Evolutionary conservation across 106 monocot genomes (phyloP).

Genomic region (Allium sativum): DNA sequence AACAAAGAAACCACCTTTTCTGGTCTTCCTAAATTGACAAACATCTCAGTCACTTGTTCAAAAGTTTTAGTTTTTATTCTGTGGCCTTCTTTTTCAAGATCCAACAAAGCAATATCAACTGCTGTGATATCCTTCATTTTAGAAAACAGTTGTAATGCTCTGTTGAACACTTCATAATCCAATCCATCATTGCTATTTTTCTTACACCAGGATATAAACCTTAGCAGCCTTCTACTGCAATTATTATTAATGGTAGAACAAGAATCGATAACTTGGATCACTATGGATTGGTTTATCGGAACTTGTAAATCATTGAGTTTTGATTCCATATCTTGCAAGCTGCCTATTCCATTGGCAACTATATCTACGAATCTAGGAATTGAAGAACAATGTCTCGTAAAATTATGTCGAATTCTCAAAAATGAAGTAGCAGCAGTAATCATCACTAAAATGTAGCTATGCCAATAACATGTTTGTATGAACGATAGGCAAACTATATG

Average conservation of each 20-base stretch:
- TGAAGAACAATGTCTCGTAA: background rate
- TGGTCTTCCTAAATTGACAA: conserved; percentile 34
- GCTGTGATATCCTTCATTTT: conserved; percentile 42
- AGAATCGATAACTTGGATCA: conserved; percentile 24
- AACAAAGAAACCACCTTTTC: conserved; percentile 32
- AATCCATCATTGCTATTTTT: background rate
- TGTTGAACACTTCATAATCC: conserved; percentile 25
- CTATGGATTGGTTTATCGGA: conserved; percentile 17
- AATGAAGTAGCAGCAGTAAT: background rate
- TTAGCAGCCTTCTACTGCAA: conserved; percentile 30
- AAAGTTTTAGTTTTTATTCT: conserved; percentile 34
- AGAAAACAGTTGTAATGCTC: conserved; percentile 26
- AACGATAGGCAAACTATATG: background rate
- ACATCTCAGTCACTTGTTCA: conserved; percentile 19
- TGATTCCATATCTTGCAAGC: conserved; percentile 54
- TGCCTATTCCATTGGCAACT: conserved; percentile 25
- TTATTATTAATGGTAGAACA: conserved; percentile 1
- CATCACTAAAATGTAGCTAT: background rate
- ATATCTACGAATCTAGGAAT: conserved; percentile 5
- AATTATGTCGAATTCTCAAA: background rate
- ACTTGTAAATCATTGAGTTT: conserved; percentile 20
- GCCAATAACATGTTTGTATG: background rate
- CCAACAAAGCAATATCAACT: conserved; percentile 21
- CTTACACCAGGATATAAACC: conserved; percentile 59
- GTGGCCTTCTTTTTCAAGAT: conserved; percentile 21